Percentiles rank a stretch among this genome's conserved stretches.
phyloP scores from a whole-genome alignment of 768 basidiomycete species.

The Erythrobasidium yunnanense region DNA sequence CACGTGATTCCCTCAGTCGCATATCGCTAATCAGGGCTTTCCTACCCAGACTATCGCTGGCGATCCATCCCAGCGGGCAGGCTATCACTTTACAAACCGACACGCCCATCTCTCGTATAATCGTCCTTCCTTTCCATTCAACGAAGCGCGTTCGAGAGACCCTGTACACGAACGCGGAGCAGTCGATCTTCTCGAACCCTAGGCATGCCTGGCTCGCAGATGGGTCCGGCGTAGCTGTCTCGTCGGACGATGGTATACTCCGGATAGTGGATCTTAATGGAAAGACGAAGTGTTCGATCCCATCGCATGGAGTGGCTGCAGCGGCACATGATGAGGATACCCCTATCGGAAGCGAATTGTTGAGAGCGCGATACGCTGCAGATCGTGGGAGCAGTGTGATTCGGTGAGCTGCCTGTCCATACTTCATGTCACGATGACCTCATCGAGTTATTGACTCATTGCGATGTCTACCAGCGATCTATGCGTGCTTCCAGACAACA shows the following conservation, averaged over 20 bases:
- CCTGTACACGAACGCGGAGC: constrained; percentile 32
- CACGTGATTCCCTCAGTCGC: neutral
- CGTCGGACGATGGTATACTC: constrained; percentile 38
- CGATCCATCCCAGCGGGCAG: constrained; percentile 31
- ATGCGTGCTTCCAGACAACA: constrained; percentile 17
- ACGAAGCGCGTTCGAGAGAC: constrained; percentile 28
- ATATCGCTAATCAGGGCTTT: neutral
- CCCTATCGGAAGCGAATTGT: constrained; percentile 25
- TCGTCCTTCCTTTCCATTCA: constrained; percentile 39
- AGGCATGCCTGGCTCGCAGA: constrained; percentile 36
- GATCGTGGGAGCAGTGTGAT: constrained; percentile 35
- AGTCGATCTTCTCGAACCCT: constrained; percentile 35
- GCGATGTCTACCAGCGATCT: constrained; percentile 7
- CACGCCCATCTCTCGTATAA: constrained; percentile 32
- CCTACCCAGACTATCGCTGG: constrained; percentile 26
- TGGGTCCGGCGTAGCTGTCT: constrained; percentile 35
- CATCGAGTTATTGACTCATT: neutral
- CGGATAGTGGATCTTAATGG: constrained; percentile 35
- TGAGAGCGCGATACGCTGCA: constrained; percentile 29
- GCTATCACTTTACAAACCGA: constrained; percentile 36
- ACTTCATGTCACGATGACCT: neutral
- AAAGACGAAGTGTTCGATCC: neutral
- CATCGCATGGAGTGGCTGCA: constrained; percentile 34
- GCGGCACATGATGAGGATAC: constrained; percentile 24
- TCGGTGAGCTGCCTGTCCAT: constrained; percentile 28